phyloP scores from a whole-genome alignment of 345 rosid species.

The Salix udensis region DNA sequence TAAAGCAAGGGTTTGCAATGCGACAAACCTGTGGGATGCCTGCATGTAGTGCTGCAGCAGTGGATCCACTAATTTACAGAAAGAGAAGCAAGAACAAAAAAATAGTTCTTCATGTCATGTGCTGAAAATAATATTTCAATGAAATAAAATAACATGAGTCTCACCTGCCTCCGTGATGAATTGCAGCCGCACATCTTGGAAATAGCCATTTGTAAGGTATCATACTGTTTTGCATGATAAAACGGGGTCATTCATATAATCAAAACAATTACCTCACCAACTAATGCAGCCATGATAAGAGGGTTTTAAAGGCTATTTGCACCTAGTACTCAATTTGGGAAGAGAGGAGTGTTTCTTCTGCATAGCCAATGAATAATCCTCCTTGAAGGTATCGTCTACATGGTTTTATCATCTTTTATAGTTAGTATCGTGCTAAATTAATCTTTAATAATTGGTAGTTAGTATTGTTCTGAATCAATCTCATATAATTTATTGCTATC shows the following conservation, averaged over 20 bases:
- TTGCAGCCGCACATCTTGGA: slow-evolving; percentile 60
- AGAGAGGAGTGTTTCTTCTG: neutral
- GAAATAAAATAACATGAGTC: neutral
- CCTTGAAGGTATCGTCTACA: neutral
- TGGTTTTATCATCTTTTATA: neutral
- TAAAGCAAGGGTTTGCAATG: neutral
- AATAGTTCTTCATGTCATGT: slow-evolving; percentile 6
- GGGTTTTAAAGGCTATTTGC: neutral
- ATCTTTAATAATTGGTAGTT: too few species aligned
- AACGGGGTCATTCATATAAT: slow-evolving; percentile 14
- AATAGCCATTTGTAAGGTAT: slow-evolving; percentile 73
- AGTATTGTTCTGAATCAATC: too few species aligned
- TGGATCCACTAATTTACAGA: slow-evolving; percentile 59
- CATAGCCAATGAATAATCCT: neutral
- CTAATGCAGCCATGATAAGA: neutral
- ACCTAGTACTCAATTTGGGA: neutral
- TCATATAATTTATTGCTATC: too few species aligned
- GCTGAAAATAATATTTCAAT: slow-evolving; percentile 8
- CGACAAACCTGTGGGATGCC: slow-evolving; percentile 78
- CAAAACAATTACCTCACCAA: neutral
- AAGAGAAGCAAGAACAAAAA: slow-evolving; percentile 11
- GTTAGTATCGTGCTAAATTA: too few species aligned
- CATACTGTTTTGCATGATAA: slow-evolving; percentile 39
- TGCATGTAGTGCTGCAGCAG: slow-evolving; percentile 76
- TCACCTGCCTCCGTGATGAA: slow-evolving; percentile 97